A percentile compares a stretch with the other conserved stretches of the same genome.
Evolutionary conservation across 2,329 filamentous ascomycete genomes (phyloP).

Genomic region (Alternaria arborescens): DNA sequence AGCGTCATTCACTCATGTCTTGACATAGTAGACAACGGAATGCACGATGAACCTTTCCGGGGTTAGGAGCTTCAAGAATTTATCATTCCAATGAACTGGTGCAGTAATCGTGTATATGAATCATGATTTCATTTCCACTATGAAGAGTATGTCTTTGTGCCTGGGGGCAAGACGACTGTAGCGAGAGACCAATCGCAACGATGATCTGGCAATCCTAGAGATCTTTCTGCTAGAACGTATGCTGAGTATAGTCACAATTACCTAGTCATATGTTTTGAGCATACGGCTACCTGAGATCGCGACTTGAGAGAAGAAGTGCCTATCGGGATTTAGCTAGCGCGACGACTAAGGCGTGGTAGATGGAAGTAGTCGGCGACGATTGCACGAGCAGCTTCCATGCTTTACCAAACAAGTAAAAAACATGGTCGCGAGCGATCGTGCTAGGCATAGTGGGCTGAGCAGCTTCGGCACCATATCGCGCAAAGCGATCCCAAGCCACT

Average conservation of each 20-base stretch:
- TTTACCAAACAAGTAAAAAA: neutral
- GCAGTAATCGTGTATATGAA: neutral
- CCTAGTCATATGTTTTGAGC: neutral
- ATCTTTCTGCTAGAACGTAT: neutral
- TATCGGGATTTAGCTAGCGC: neutral
- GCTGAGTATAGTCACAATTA: neutral
- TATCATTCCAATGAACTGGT: neutral
- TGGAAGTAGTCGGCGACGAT: neutral
- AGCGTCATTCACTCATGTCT: neutral
- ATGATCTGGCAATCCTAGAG: neutral
- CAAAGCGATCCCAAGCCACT: conserved; percentile 30
- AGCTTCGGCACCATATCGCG: neutral
- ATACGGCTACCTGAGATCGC: neutral
- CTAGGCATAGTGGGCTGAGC: neutral
- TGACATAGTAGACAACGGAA: neutral
- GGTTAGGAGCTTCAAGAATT: neutral
- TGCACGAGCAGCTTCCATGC: neutral
- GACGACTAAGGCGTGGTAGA: neutral
- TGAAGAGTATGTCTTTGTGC: neutral
- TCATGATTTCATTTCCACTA: neutral
- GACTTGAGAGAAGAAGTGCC: neutral
- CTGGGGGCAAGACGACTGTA: neutral
- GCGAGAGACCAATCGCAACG: neutral
- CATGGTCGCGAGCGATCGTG: neutral
- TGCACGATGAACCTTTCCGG: neutral